phyloP scores from a whole-genome alignment of 148 eudicot species.

The Fagopyrum tataricum region DNA sequence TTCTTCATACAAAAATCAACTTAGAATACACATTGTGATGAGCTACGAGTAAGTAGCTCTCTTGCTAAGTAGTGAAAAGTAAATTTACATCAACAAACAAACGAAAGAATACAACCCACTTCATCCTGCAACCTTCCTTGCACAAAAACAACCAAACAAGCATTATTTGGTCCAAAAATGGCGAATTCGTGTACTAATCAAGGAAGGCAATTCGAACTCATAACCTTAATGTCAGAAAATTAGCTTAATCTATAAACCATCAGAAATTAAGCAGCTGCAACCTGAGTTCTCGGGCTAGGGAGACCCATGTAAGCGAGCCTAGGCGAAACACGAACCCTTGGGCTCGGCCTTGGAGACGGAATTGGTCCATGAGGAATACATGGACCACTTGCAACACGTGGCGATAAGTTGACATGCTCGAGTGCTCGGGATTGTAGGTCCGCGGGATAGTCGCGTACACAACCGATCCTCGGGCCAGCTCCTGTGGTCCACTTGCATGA shows the following conservation, averaged over 20 bases:
- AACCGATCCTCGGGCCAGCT: slow-evolving; percentile 70
- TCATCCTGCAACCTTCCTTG: neutral
- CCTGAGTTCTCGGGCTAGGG: slow-evolving; percentile 55
- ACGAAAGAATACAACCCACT: slow-evolving; percentile 3
- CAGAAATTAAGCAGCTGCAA: slow-evolving; percentile 27
- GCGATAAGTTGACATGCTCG: slow-evolving; percentile 88
- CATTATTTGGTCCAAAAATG: neutral
- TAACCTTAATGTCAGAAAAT: neutral
- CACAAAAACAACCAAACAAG: neutral
- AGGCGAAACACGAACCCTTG: slow-evolving; percentile 35
- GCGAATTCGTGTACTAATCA: neutral
- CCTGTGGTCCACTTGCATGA: slow-evolving; percentile 81
- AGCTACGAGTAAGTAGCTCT: slow-evolving; percentile 5
- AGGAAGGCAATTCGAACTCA: neutral
- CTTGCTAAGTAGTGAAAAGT: neutral
- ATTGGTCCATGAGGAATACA: slow-evolving; percentile 28
- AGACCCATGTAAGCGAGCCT: slow-evolving; percentile 43
- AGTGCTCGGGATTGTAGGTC: slow-evolving; percentile 77
- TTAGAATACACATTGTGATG: neutral
- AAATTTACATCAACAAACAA: neutral
- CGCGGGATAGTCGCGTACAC: slow-evolving; percentile 79
- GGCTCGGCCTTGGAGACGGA: slow-evolving; percentile 39
- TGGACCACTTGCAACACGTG: slow-evolving; percentile 34
- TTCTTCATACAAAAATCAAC: neutral
- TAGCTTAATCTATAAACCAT: neutral